These are phyloP conservation scores for Linnemannia hyalina DNA, from an alignment of 192 early-diverging fungal genomes.

Conservation along the genomic window DNA sequence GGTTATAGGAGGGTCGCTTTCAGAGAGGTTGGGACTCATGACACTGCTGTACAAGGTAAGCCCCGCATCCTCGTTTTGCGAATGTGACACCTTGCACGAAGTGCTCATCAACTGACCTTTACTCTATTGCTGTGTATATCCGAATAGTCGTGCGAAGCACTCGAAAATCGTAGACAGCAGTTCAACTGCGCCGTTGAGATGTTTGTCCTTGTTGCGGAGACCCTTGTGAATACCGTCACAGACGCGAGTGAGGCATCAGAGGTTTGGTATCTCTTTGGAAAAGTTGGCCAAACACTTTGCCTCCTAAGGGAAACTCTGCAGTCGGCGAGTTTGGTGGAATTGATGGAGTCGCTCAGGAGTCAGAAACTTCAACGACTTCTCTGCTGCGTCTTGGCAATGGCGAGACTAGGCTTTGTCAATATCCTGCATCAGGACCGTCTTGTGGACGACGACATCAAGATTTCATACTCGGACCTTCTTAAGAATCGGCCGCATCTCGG, in stretches of 20 bases:
- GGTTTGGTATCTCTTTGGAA: conserved; percentile 49
- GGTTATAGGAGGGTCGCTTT: conserved; percentile 48
- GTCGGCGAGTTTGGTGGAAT: conserved; percentile 11
- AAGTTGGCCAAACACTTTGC: conserved; percentile 24
- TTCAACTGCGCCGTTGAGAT: conserved; percentile 56
- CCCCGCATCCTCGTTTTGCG: neutral
- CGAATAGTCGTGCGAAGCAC: conserved; percentile 52
- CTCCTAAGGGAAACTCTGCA: conserved; percentile 37
- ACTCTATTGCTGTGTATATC: neutral
- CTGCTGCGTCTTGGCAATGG: conserved; percentile 35
- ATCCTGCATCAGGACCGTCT: conserved; percentile 50
- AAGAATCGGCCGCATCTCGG: conserved; percentile 48
- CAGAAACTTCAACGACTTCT: conserved; percentile 33
- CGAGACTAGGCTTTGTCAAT: conserved; percentile 43
- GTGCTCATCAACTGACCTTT: neutral
- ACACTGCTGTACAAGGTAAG: conserved; percentile 54
- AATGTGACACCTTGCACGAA: neutral
- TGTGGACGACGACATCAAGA: conserved; percentile 53
- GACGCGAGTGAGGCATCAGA: conserved; percentile 55
- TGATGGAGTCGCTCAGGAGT: conserved; percentile 14
- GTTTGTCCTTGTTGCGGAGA: conserved; percentile 45
- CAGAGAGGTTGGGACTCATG: conserved; percentile 54
- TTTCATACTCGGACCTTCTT: conserved; percentile 39
- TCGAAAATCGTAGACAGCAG: conserved; percentile 36
- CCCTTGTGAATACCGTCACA: conserved; percentile 42